Conservation (phyloP, 2,329 filamentous ascomycete species). For the Clathrospora elynae region DNA sequence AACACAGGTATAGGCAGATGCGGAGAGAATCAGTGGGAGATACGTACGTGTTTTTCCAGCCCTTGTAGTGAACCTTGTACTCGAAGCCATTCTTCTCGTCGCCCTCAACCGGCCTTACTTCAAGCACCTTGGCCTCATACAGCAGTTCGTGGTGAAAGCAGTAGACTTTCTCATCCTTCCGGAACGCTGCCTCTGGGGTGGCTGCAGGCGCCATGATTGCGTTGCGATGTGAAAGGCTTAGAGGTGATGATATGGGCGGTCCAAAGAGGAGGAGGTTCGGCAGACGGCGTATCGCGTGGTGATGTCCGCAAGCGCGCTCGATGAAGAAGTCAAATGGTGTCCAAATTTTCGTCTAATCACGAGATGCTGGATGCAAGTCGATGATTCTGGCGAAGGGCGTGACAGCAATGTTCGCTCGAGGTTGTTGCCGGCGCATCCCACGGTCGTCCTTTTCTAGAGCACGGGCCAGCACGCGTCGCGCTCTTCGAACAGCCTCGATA, state of each 20-base stretch:
- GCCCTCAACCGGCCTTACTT: slow-evolving; percentile 67
- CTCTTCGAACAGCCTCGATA: slow-evolving; percentile 8
- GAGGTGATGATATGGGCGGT: slow-evolving; percentile 18
- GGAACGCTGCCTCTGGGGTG: slow-evolving; percentile 59
- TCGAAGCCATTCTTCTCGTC: slow-evolving; percentile 75
- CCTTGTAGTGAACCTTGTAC: slow-evolving; percentile 97
- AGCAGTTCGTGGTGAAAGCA: slow-evolving; percentile 98
- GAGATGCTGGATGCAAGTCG: slow-evolving; percentile 3
- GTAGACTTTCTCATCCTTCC: slow-evolving; percentile 85
- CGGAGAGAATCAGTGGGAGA: slow-evolving; percentile 3
- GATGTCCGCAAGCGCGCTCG: slow-evolving; percentile 10
- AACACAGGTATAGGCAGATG: slow-evolving; percentile 2
- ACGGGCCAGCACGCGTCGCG: slow-evolving; percentile 33
- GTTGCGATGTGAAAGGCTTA: slow-evolving; percentile 13
- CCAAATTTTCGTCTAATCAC: background rate
- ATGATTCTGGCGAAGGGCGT: slow-evolving; percentile 11
- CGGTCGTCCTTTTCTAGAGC: slow-evolving; percentile 27
- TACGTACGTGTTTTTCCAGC: slow-evolving; percentile 94
- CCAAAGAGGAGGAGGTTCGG: slow-evolving; percentile 18
- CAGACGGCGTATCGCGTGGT: slow-evolving; percentile 23
- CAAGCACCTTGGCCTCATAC: slow-evolving; percentile 95
- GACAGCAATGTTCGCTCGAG: slow-evolving; percentile 14
- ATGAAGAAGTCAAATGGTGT: slow-evolving; percentile 7
- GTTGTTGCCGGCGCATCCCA: slow-evolving; percentile 17
- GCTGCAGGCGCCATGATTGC: slow-evolving; percentile 59